Evolutionary conservation across 2,329 filamentous ascomycete species (phyloP).

Genomic region (Fusarium brachygibbosum): DNA sequence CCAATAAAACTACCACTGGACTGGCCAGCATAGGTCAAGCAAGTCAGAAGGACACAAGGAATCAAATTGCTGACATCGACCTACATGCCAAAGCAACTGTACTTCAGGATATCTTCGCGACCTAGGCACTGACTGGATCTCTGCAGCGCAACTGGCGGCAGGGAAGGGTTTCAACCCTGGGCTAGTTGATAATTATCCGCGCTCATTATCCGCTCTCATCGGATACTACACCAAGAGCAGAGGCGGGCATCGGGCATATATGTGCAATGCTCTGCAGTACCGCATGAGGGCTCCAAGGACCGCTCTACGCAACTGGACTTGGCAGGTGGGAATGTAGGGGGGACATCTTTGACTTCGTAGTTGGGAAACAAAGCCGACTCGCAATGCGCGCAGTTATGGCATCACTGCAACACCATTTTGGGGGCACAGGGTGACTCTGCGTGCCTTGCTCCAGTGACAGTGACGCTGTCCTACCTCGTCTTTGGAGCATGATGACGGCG

Average conservation of each 20-base stretch:
- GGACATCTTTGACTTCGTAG: constrained; percentile 9
- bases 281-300: constrained; percentile 33
- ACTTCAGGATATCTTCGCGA: background rate
- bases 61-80: constrained; percentile 5
- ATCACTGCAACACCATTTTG: constrained; percentile 49
- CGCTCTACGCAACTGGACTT: constrained; percentile 30
- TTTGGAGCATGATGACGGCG: constrained; percentile 49
- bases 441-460: constrained; percentile 29
- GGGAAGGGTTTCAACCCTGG: constrained; percentile 31
- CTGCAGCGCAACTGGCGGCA: constrained; percentile 18
- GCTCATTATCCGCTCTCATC: constrained; percentile 32
- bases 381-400: constrained; percentile 43
- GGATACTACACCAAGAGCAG: constrained; percentile 42
- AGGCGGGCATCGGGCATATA: constrained; percentile 27
- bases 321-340: constrained; percentile 37
- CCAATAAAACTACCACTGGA: constrained; percentile 22
- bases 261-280: constrained; percentile 31
- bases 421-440: constrained; percentile 28
- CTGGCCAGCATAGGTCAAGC: background rate
- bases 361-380: constrained; percentile 29
- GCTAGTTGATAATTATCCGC: constrained; percentile 26
- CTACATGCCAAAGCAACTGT: constrained; percentile 1
- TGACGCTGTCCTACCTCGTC: constrained; percentile 45
- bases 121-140: constrained; percentile 21
- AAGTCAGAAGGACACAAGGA: constrained; percentile 5